Conservation (phyloP, 805 yeast genomes). For the Myxozyma neotropica region DNA sequence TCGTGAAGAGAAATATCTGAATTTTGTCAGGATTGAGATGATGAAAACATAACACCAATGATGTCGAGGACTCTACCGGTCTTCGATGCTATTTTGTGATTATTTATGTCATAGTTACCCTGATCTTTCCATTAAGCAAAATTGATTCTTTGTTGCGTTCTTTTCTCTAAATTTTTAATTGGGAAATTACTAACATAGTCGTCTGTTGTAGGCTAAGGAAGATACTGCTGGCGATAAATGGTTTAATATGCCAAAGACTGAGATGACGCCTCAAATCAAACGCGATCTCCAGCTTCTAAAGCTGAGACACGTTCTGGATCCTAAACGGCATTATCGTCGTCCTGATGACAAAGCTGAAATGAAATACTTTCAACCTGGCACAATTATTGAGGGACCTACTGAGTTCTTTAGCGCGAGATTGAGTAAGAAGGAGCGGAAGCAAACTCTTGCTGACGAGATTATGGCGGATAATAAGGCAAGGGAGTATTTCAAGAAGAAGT, state of each 20-base stretch:
- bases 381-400: constrained; percentile 77
- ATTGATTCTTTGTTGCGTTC: too few species aligned
- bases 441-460: constrained; percentile 78
- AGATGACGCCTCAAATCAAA: constrained; percentile 68
- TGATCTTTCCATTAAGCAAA: too few species aligned
- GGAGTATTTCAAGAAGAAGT: constrained; percentile 82
- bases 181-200: too few species aligned
- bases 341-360: constrained; percentile 55
- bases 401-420: constrained; percentile 74
- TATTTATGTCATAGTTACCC: constrained; percentile 39
- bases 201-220: constrained; percentile 36
- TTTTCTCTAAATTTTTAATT: too few species aligned
- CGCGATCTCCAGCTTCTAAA: constrained; percentile 78
- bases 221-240: constrained; percentile 61
- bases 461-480: constrained; percentile 70
- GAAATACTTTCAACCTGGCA: constrained; percentile 84
- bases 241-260: constrained; percentile 80
- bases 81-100: constrained; percentile 18
- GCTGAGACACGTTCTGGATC: constrained; percentile 89
- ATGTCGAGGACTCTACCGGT: constrained; percentile 27
- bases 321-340: constrained; percentile 85
- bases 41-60: constrained; percentile 27
- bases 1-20: background rate
- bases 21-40: constrained; percentile 20
- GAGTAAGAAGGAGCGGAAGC: constrained; percentile 70